Base-by-base conservation (phyloP, 2,329 filamentous ascomycete genomes). In the Colletotrichum sublineola region DNA sequence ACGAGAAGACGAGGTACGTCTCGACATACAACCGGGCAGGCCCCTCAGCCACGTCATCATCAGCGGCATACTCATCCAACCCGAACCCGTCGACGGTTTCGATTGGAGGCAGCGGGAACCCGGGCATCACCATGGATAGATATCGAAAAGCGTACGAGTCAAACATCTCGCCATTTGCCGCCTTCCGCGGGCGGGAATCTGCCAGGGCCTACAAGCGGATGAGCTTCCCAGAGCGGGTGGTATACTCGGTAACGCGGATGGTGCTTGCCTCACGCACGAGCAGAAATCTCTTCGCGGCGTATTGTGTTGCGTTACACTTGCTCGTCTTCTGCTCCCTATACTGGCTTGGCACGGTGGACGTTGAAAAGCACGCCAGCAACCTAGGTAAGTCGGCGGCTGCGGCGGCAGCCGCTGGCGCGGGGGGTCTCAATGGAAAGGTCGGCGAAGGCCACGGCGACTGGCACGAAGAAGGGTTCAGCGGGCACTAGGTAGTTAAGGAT, bases 1-100 rank as follows among this genome's bases (percentile, higher is more conserved):
- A 99, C 81, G 96, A 99, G 82, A 99, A 98, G 87, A 97, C 96
- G 24, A 91, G 96, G 76, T 99, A 99, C 80, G 91, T 98, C 33
- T 97, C 95, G 8, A 95, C 94, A 2, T 99, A 98, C 85, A 97
- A 92, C 81, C 91, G 95, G 65, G 89, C 89, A 57, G 89, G 88
- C 18, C 87, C 87, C 7, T 87, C 89, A 38, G 82, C 84, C 50
- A 89, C 91, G 14, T 89, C 89, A 6, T 88, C 89, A 18, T 91
- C 91, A 15, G 90, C 91, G n/a, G 93, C 91, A 55, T 88, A 87
- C 75, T 86, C 88, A 48, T 86, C 86, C 68, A 94, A 92, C 77
- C 92, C 94, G 2, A 97, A 95, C 79, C 91, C 94, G 0, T 92
- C 93, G 0, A 90, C 93, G 31, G 86, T 94, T 36, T 87, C 88